Evolutionary conservation across 441 rosid species (phyloP).

Genomic region (Omphalea diandra): DNA sequence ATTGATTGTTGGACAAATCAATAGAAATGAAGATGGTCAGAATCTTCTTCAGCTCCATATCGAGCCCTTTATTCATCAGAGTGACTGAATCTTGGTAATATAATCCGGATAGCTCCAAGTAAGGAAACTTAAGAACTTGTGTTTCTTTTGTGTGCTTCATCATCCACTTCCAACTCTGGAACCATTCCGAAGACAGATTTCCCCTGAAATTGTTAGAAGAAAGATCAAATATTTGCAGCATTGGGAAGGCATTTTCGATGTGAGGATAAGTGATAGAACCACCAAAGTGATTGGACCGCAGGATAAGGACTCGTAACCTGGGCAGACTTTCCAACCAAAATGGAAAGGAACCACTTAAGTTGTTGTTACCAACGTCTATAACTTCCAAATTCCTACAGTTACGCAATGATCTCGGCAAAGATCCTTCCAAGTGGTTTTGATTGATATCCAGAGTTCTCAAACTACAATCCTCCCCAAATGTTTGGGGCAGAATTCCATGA

Average conservation of each 20-base stretch:
- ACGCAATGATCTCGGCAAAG: constrained; percentile 20
- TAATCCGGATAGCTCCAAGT: background rate
- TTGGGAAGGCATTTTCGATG: background rate
- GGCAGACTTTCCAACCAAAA: constrained; percentile 14
- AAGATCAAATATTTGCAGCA: constrained; percentile 12
- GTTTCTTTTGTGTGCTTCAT: background rate
- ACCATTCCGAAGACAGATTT: background rate
- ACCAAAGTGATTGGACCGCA: constrained; percentile 4
- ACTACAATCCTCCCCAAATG: background rate
- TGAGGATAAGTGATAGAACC: background rate
- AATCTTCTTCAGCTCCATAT: background rate
- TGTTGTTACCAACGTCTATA: constrained; percentile 7
- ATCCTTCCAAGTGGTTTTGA: constrained; percentile 21
- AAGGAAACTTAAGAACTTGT: background rate
- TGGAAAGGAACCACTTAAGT: background rate
- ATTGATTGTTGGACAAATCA: constrained; percentile 11
- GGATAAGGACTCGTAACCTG: background rate
- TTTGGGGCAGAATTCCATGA: no score
- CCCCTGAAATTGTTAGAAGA: constrained; percentile 9
- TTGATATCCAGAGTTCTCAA: constrained; percentile 22
- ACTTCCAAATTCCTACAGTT: constrained; percentile 14
- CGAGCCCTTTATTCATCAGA: background rate
- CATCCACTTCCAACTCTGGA: constrained; percentile 10
- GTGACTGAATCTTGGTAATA: constrained; percentile 11
- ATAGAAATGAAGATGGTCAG: constrained; percentile 4